Conservation (phyloP, 2,329 filamentous ascomycete genomes). For the Calonectria pseudoturangicola region DNA sequence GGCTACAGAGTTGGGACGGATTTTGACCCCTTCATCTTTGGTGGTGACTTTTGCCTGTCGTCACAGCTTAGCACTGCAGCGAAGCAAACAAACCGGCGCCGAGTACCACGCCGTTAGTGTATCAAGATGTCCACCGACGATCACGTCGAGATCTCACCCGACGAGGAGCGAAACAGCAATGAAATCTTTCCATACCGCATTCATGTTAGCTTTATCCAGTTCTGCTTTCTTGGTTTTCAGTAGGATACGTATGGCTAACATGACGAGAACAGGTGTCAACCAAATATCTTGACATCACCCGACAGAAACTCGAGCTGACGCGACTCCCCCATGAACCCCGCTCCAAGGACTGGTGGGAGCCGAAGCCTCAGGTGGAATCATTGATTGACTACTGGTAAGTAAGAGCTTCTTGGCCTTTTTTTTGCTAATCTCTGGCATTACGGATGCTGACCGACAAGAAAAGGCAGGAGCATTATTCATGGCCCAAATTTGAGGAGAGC, state of each 20-base stretch:
- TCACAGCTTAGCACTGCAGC: background rate
- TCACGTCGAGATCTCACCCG: slow-evolving; percentile 47
- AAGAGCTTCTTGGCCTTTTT: background rate
- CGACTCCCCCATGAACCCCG: slow-evolving; percentile 77
- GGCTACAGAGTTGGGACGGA: slow-evolving; percentile 5
- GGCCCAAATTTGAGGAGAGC: slow-evolving; percentile 74
- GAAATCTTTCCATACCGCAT: slow-evolving; percentile 74
- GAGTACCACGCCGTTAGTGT: slow-evolving; percentile 18
- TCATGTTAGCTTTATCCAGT: slow-evolving; percentile 67
- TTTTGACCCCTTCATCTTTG: background rate
- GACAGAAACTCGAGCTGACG: slow-evolving; percentile 80
- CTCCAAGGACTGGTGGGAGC: slow-evolving; percentile 73
- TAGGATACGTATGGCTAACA: slow-evolving; percentile 53
- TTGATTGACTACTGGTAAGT: slow-evolving; percentile 79
- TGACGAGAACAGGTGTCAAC: slow-evolving; percentile 73
- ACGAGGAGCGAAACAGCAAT: slow-evolving; percentile 55
- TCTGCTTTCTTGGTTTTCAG: background rate
- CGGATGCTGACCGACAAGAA: slow-evolving; percentile 28
- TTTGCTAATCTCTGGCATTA: background rate
- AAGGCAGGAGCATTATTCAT: slow-evolving; percentile 80
- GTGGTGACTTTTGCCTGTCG: background rate
- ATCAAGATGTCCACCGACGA: slow-evolving; percentile 44
- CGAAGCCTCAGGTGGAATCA: slow-evolving; percentile 77
- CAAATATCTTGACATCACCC: slow-evolving; percentile 80
- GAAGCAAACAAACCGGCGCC: background rate